A percentile compares a stretch with the other conserved stretches of the same genome.
Conservation (phyloP, 2,329 filamentous ascomycete genomes). For the Berkeleyomyces rouxiae region DNA sequence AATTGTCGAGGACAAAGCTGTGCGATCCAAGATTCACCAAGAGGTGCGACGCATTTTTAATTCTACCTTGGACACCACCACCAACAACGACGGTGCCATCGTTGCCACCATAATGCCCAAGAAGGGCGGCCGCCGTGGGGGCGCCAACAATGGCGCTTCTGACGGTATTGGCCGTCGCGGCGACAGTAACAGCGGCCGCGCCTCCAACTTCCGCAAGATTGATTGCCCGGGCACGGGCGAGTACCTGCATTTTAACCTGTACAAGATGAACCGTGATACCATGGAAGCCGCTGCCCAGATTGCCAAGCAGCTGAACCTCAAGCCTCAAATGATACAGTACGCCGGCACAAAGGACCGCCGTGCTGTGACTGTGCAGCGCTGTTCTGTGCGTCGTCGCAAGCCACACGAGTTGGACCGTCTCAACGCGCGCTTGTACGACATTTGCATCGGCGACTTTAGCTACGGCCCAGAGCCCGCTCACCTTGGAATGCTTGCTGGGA, state of each 20-base stretch:
- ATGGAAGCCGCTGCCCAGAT: conserved; percentile 78
- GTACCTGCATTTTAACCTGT: conserved; percentile 78
- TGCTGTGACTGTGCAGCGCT: conserved; percentile 69
- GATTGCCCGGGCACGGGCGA: conserved; percentile 36
- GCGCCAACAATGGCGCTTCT: conserved; percentile 11
- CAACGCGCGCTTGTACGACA: conserved; percentile 45
- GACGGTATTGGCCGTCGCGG: conserved; percentile 11
- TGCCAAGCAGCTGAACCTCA: conserved; percentile 55
- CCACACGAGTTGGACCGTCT: conserved; percentile 46
- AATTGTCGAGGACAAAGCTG: conserved; percentile 27
- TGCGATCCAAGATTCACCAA: conserved; percentile 34
- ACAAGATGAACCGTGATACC: conserved; percentile 94
- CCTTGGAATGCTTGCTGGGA: conserved; percentile 71
- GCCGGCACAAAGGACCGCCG: conserved; percentile 85
- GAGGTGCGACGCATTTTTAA: conserved; percentile 64
- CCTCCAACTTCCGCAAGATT: conserved; percentile 3
- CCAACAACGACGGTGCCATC: conserved; percentile 38
- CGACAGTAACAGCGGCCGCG: conserved; percentile 5
- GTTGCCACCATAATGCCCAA: conserved; percentile 48
- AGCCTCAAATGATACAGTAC: conserved; percentile 53
- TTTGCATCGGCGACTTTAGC: conserved; percentile 62
- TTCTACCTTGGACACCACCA: conserved; percentile 61
- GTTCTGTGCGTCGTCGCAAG: conserved; percentile 42
- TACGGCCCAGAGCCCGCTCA: conserved; percentile 56
- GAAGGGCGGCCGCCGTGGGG: conserved; percentile 14